Base-by-base conservation (phyloP, 345 rosid species). In the Syzygium aqueum region DNA sequence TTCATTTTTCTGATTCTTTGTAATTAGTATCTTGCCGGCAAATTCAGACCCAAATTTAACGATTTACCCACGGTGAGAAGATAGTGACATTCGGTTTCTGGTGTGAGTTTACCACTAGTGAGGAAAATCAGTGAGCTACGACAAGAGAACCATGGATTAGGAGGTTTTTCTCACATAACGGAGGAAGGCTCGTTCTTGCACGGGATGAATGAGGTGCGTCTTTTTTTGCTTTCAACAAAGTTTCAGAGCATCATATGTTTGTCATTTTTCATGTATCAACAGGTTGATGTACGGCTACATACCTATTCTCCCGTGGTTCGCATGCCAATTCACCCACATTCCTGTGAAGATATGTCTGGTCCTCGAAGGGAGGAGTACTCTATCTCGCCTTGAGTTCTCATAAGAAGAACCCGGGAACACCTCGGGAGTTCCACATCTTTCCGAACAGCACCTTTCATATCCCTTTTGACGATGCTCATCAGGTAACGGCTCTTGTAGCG, bases 321-420 rank as follows among this genome's bases (percentile, higher is more conserved):
- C 87, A 94, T 97, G 9, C 97, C 97, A 5, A 95, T 95, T 86
- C 98, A 97, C 77, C 92, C 97, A 91, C 98, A 97, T 91, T 97
- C 97, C 6, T 95, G 98, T 90, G 97, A 97, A 92, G 98, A 96
- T 88, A 95, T 96, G 67, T 97, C 95, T 95, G 53, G 95, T 97
- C 2, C 90, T 93, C 11, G 95, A 95, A 88, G 97, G 95, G n/a
- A 95, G 88, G 84, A 98, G 96, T 84, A 93, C 96, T 51, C 91
- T 92, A 90, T 92, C 92, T 95, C 50, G 94, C 99, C 56, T 90
- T 91, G 57, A 92, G 87, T 85, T 91, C 95, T 27, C 96, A 95
- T 87, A 89, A 86, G 73, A 95, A 89, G 89, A 88, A 87, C 88
- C 98, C 95, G 54, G 98, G 98, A 82, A 94, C 92, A 87, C 97